Base-by-base conservation (phyloP, 2,329 filamentous ascomycete species). In the Herpotrichia juniperi region DNA sequence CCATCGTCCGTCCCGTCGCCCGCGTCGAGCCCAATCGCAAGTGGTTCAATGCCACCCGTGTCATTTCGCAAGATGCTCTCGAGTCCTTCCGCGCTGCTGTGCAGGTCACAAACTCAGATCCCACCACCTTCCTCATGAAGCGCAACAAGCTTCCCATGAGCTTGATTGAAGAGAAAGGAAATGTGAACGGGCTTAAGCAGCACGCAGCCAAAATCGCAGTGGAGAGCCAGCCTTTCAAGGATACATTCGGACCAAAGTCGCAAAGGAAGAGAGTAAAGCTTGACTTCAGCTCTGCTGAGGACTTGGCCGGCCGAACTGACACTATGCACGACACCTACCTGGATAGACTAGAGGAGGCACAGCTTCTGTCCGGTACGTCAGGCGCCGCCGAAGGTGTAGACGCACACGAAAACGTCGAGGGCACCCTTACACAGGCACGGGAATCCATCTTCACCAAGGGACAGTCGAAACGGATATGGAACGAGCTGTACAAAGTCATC, bases 141-240 rank as follows among this genome's bases (percentile, higher is more conserved):
- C 89, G 90, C 62, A 97, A 97, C 77, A 97, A 97, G 79, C 83
- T 99, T 43, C 94, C 94, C 34, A 93, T 99, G 91, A 93, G 87
- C 62, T 79, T 99, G 73, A 96, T 99, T 69, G 84, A 87, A 56
- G 93, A 97, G 48, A 82, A 88, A 51, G 83, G 87, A 42, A 76
- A 75, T 46, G 76, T 87, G 63, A 93, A 96, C 66, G 93, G 93
- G 0, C 75, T 96, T 51, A 96, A 96, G 78, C 87, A 96, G 73
- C 93, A 97, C 75, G 84, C 90, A 69, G 93, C 93, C 32, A 97
- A 96, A 81, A 96, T 97, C 79, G 86, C 91, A 9, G 88, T 97
- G 43, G 92, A 96, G 78, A 90, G 87, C 16, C 84, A 89, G 26
- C 91, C 93, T 0, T 99, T 96, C 69, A 80, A 85, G 14, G 89